Evolutionary conservation across 2,329 filamentous ascomycete genomes (phyloP).

Genomic region (Colletotrichum higginsianum): DNA sequence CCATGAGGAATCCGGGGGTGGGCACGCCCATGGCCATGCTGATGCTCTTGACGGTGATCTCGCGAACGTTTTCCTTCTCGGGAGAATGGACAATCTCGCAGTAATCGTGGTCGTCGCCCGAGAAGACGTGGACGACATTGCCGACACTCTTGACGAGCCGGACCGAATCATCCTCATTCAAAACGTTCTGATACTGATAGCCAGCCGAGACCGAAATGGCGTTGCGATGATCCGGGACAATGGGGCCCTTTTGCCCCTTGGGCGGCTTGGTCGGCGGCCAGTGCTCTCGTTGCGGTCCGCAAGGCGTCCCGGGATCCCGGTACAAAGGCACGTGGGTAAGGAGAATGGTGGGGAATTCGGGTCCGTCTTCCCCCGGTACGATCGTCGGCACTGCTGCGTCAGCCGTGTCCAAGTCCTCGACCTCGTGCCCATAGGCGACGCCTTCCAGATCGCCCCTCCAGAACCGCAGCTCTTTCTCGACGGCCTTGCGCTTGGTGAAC

Average conservation of each 20-base stretch:
- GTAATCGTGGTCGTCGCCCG: constrained; percentile 98
- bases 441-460: constrained; percentile 74
- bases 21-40: constrained; percentile 97
- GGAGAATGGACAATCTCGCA: constrained; percentile 88
- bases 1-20: constrained; percentile 87
- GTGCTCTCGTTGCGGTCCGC: constrained; percentile 87
- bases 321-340: constrained; percentile 94
- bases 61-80: constrained; percentile 75
- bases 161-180: constrained; percentile 82
- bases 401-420: constrained; percentile 66
- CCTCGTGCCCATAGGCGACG: constrained; percentile 69
- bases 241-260: constrained; percentile 68
- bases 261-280: constrained; percentile 79
- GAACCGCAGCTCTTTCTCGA: constrained; percentile 77
- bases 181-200: constrained; percentile 97
- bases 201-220: constrained; percentile 83
- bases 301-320: constrained; percentile 85
- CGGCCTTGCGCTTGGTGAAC: constrained; percentile 75
- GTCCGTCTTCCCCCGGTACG: constrained; percentile 60
- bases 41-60: constrained; percentile 96
- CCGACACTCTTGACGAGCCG: constrained; percentile 84
- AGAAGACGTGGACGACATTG: constrained; percentile 89
- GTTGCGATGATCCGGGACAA: constrained; percentile 78
- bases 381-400: constrained; percentile 56
- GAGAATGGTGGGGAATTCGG: constrained; percentile 87